Percentiles rank a stretch among this genome's conserved stretches.
Evolutionary conservation across 2,329 filamentous ascomycete genomes (phyloP).

Genomic region (Orbilia oligospora): DNA sequence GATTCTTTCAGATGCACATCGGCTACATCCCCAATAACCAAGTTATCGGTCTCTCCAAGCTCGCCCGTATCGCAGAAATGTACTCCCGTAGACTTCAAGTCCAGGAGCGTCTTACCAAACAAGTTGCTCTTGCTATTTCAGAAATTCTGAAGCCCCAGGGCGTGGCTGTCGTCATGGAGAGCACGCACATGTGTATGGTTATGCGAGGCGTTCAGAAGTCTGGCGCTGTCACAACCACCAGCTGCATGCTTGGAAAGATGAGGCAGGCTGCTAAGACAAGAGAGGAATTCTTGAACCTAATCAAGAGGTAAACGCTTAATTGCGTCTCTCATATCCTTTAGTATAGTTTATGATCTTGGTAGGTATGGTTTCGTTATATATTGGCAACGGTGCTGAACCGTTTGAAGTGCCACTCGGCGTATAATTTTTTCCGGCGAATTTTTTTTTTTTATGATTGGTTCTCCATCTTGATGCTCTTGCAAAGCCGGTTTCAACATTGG

Average conservation of each 20-base stretch:
- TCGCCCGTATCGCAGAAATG: slow-evolving; percentile 96
- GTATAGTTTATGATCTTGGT: not conserved
- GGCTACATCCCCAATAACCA: slow-evolving; percentile 94
- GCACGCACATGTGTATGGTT: slow-evolving; percentile 96
- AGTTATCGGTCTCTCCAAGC: slow-evolving; percentile 94
- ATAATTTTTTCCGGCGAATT: too few relatives aligned
- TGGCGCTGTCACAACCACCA: slow-evolving; percentile 87
- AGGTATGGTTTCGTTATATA: slow-evolving; percentile 4
- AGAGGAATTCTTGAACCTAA: slow-evolving; percentile 92
- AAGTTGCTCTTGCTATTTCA: slow-evolving; percentile 93
- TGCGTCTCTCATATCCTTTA: not conserved
- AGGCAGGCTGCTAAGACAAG: slow-evolving; percentile 91
- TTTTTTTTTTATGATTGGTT: not conserved
- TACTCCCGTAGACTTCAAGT: slow-evolving; percentile 94
- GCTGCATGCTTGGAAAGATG: slow-evolving; percentile 97
- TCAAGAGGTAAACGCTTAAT: slow-evolving; percentile 64
- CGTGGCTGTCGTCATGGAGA: slow-evolving; percentile 97
- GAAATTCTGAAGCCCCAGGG: slow-evolving; percentile 94
- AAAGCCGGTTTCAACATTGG: slow-evolving; percentile 57
- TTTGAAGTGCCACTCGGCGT: slow-evolving; percentile 3
- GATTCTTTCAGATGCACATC: slow-evolving; percentile 86
- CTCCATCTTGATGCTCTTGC: slow-evolving; percentile 28
- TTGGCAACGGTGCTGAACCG: not conserved
- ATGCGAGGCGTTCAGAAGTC: slow-evolving; percentile 99
- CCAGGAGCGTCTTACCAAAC: slow-evolving; percentile 94